Evolutionary conservation across 2,329 filamentous ascomycete species (phyloP), one percentile per base, ranked within the genome.

Genomic region (Ascochyta pisi): DNA sequence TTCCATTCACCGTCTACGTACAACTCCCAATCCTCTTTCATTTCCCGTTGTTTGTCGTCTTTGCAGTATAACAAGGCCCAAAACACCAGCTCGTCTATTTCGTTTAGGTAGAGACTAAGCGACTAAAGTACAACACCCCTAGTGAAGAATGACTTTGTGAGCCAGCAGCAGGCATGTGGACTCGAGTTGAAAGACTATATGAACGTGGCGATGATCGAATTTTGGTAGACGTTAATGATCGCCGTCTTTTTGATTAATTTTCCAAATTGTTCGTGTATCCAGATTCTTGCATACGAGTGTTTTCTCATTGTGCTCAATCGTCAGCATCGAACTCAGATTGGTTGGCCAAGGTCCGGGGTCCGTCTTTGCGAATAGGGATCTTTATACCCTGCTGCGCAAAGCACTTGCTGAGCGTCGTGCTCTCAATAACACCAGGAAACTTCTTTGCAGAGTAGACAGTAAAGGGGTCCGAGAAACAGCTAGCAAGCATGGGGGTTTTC

Each of bases 381-480:
- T 97, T 97, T 77, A 96, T 96, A 23, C 95, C 95, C 71, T 99
- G 95, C 1, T 86, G 83, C 3, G 95, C 94, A 78, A 99, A 98
- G 59, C 87, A 91, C 76, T 96, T 96, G 82, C 93, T 97, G 16
- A 98, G 80, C 4, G 87, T 78, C 0, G 95, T 99, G 75, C 90
- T 96, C 74, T 98, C 94, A 54, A 96, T 96, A 1, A 99, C 95
- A 37, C 95, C 95, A 0, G 95, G 95, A 76, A 99, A 99, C 71
- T 97, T 97, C 83, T 99, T 99, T 43, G 95, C 95, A 2, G 91
- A 96, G 77, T 89, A 98, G 27, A 99, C 95, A 50, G 92, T 91
- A 81, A 99, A 98, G 3, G 87, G 84, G 4, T 96, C 90, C 43
- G 91, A 96, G 77, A 94, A 98, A 66, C 87, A 89, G 8, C 88